Conservation (phyloP, 2,329 filamentous ascomycete species). For the Fusarium lateritium region DNA sequence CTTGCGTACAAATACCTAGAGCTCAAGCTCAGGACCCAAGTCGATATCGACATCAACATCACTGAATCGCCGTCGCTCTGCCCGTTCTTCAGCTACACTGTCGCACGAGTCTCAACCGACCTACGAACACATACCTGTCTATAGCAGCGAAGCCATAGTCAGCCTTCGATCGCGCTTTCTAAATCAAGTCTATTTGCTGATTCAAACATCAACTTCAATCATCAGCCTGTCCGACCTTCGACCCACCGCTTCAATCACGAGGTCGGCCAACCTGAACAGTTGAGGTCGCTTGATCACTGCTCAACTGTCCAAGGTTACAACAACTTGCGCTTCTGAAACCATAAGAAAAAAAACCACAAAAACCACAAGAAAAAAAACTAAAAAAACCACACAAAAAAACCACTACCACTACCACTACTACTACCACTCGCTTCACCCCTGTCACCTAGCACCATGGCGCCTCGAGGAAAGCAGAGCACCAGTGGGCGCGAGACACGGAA, state of each 20-base stretch:
- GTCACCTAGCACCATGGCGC: constrained; percentile 51
- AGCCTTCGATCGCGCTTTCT: constrained; percentile 3
- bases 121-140: constrained; percentile 7
- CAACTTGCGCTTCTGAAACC: constrained; percentile 21
- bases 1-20: not conserved
- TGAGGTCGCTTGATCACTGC: constrained; percentile 5
- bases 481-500: constrained; percentile 53
- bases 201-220: not conserved
- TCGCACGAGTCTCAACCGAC: constrained; percentile 23
- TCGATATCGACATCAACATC: constrained; percentile 1
- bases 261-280: constrained; percentile 10
- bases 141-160: constrained; percentile 2
- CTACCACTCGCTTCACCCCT: not conserved
- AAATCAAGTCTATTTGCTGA: not conserved
- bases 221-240: constrained; percentile 4
- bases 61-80: constrained; percentile 19
- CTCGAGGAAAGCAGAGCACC: constrained; percentile 52
- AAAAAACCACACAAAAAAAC: not conserved
- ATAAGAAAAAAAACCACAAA: constrained; percentile 7
- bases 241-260: constrained; percentile 2
- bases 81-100: constrained; percentile 7
- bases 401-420: not conserved
- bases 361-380: constrained; percentile 10
- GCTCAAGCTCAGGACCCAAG: not conserved
- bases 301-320: constrained; percentile 5